Percentiles rank a stretch among this genome's conserved stretches.
phyloP scores from a whole-genome alignment of 495 filamentous ascomycete species.

The Xylaria cubensis region DNA sequence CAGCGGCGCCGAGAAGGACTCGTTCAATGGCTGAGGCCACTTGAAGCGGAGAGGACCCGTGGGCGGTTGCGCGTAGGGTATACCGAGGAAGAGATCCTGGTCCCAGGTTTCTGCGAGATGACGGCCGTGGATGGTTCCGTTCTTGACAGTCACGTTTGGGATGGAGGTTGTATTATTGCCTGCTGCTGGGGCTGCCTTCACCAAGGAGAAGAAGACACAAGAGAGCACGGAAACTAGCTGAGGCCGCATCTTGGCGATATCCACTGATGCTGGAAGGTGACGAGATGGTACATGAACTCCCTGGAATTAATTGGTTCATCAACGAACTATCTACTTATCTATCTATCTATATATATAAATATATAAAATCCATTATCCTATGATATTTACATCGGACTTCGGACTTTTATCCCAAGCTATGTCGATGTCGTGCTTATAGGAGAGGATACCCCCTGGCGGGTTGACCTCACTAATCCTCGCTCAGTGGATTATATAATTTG shows the following conservation, averaged over 20 bases:
- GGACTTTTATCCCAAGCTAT: neutral
- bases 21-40: neutral
- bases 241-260: neutral
- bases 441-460: neutral
- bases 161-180: neutral
- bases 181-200: neutral
- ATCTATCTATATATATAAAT: neutral
- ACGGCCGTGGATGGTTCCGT: neutral
- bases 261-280: neutral
- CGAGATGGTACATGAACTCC: neutral
- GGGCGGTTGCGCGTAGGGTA: conserved; percentile 62
- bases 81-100: conserved; percentile 55
- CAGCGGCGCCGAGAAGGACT: neutral
- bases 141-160: conserved; percentile 1
- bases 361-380: neutral
- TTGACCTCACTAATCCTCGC: neutral
- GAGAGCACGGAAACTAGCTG: neutral
- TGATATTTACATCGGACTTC: neutral
- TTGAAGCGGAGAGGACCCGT: conserved; percentile 55
- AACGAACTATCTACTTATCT: neutral
- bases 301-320: too few relatives aligned
- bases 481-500: neutral
- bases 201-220: neutral
- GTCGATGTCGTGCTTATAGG: neutral
- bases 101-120: conserved; percentile 20